A percentile compares a stretch with the other conserved stretches of the same genome.
phyloP scores from a whole-genome alignment of 148 eudicot species.

The Polygonum aviculare region DNA sequence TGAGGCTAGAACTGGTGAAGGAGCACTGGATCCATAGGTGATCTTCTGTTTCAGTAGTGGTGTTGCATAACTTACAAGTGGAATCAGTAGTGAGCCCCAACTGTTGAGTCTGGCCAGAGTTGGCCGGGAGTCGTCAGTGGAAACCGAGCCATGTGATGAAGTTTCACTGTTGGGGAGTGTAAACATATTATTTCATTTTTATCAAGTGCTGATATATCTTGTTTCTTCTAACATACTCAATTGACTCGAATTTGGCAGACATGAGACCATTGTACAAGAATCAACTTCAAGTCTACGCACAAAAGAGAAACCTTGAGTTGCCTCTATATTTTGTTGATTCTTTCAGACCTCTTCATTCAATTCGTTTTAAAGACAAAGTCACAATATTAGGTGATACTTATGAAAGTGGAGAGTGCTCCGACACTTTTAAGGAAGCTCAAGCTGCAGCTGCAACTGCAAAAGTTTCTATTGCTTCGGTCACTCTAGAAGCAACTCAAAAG shows the following conservation, averaged over 20 bases:
- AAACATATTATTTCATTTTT: too few relatives aligned
- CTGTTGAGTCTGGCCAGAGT: too few relatives aligned
- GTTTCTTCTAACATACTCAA: too few relatives aligned
- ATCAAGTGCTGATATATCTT: too few relatives aligned
- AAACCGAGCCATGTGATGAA: too few relatives aligned
- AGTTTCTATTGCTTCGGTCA: conserved; percentile 37
- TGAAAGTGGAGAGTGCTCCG: conserved; percentile 43
- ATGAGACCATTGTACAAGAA: conserved; percentile 33
- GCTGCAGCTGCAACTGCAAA: conserved; percentile 65
- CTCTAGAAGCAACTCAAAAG: conserved; percentile 34
- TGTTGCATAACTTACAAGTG: too few relatives aligned
- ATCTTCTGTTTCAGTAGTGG: too few relatives aligned
- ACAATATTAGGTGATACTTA: conserved; percentile 46
- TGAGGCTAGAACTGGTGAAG: too few relatives aligned
- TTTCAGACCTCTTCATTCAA: conserved; percentile 54
- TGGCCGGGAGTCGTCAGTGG: too few relatives aligned
- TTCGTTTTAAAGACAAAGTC: conserved; percentile 51
- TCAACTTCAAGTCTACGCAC: conserved; percentile 55
- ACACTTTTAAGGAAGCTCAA: conserved; percentile 46
- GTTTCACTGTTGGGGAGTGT: too few relatives aligned
- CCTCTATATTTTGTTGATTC: conserved; percentile 48
- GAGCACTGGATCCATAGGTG: too few relatives aligned
- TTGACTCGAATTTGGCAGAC: conserved; percentile 1
- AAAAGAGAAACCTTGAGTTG: conserved; percentile 53
- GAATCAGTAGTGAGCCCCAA: too few relatives aligned